These are phyloP conservation scores for Trichosporon coremiiforme DNA, from an alignment of 1,284 basidiomycete genomes.

Conservation along the genomic window DNA sequence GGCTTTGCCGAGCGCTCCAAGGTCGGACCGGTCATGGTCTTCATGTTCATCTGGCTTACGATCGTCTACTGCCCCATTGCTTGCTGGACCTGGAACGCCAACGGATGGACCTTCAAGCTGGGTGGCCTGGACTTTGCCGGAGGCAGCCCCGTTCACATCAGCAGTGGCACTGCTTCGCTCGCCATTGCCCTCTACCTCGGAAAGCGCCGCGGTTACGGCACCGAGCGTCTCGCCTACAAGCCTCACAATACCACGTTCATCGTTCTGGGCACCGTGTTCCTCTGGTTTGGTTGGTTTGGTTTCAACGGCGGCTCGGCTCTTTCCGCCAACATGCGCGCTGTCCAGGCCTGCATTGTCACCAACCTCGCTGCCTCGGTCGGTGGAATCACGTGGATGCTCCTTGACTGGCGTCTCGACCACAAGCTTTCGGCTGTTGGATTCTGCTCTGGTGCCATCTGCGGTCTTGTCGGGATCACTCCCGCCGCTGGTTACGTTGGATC, in stretches of 20 bases:
- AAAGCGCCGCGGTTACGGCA: slow-evolving; percentile 85
- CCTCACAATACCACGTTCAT: slow-evolving; percentile 80
- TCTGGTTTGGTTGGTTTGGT: slow-evolving; percentile 99
- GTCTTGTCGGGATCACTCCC: slow-evolving; percentile 82
- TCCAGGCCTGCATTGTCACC: slow-evolving; percentile 88
- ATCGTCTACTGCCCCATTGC: slow-evolving; percentile 92
- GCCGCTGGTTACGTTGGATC: slow-evolving; percentile 86
- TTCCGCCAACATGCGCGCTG: slow-evolving; percentile 82
- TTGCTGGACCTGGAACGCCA: slow-evolving; percentile 90
- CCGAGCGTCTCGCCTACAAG: slow-evolving; percentile 85
- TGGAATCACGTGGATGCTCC: slow-evolving; percentile 92
- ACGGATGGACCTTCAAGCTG: slow-evolving; percentile 78
- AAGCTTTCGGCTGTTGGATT: slow-evolving; percentile 95
- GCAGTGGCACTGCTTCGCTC: slow-evolving; percentile 83
- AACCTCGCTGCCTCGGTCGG: slow-evolving; percentile 84
- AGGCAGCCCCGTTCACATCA: slow-evolving; percentile 92
- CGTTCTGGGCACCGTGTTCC: slow-evolving; percentile 85
- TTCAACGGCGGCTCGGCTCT: slow-evolving; percentile 74
- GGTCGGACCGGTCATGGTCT: slow-evolving; percentile 82
- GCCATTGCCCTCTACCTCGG: slow-evolving; percentile 93
- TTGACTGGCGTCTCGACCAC: slow-evolving; percentile 87
- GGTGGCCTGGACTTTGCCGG: slow-evolving; percentile 94
- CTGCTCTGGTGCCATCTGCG: slow-evolving; percentile 90
- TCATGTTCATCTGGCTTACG: slow-evolving; percentile 89
- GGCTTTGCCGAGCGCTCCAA: slow-evolving; percentile 89